Evolutionary conservation across 768 basidiomycete species (phyloP).

Genomic region (Leucogyrophana mollusca): DNA sequence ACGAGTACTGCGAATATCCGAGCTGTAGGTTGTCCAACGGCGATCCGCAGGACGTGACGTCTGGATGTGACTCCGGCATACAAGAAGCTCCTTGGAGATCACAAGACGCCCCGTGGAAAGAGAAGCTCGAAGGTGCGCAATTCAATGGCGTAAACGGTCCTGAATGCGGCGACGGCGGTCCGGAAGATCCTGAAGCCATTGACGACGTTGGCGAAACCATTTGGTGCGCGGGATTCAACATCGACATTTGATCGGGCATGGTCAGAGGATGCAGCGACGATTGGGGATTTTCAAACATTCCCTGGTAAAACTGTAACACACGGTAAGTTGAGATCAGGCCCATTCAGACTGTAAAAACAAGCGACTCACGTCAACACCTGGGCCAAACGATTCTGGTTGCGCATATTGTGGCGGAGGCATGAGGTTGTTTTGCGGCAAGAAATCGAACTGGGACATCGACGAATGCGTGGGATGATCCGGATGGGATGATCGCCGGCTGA

Average conservation of each 20-base stretch:
- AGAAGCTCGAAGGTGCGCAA: constrained; percentile 16
- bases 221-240: constrained; percentile 41
- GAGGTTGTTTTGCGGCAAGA: constrained; percentile 44
- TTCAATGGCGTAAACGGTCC: constrained; percentile 47
- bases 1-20: constrained; percentile 30
- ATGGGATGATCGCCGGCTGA: constrained; percentile 57
- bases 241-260: constrained; percentile 35
- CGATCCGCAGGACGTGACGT: constrained; percentile 16
- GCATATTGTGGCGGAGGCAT: constrained; percentile 40
- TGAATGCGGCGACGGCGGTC: constrained; percentile 49
- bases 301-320: constrained; percentile 43
- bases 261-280: constrained; percentile 41
- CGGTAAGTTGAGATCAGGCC: constrained; percentile 8
- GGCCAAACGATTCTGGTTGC: constrained; percentile 23
- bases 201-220: constrained; percentile 53
- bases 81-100: constrained; percentile 10
- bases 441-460: constrained; percentile 52
- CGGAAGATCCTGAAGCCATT: constrained; percentile 43
- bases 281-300: constrained; percentile 38
- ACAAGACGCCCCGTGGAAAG: constrained; percentile 19
- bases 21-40: constrained; percentile 24
- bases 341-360: constrained; percentile 31
- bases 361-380: constrained; percentile 41
- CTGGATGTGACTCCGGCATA: constrained; percentile 9
- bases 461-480: constrained; percentile 44